These are phyloP conservation scores for Trametopsis cervina DNA, from an alignment of 768 basidiomycete genomes.

Conservation along the genomic window DNA sequence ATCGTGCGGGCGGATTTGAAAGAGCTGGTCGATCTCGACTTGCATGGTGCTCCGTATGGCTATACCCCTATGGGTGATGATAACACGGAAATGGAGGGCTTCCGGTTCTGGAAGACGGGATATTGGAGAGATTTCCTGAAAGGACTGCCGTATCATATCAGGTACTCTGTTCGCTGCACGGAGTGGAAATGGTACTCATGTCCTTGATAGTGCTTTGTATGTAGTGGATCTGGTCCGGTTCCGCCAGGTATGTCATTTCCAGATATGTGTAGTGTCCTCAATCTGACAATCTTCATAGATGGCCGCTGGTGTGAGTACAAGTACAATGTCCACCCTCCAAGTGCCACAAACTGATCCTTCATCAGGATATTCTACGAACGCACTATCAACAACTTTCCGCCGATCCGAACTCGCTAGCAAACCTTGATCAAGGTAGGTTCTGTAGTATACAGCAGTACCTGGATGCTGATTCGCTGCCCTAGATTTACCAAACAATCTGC, in stretches of 20 bases:
- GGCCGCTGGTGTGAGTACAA: slow-evolving; percentile 46
- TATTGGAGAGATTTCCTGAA: slow-evolving; percentile 88
- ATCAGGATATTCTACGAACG: slow-evolving; percentile 78
- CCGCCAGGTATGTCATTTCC: slow-evolving; percentile 58
- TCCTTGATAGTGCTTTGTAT: slow-evolving; percentile 71
- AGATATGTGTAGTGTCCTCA: not conserved
- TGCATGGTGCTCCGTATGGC: slow-evolving; percentile 90
- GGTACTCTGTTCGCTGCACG: slow-evolving; percentile 38
- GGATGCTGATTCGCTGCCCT: too few relatives aligned
- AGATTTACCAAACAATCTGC: slow-evolving; percentile 97
- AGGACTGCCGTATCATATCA: slow-evolving; percentile 91
- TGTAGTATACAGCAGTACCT: too few relatives aligned
- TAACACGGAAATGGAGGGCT: slow-evolving; percentile 92
- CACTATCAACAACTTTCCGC: slow-evolving; percentile 92
- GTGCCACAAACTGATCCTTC: not conserved
- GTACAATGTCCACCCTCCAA: not conserved
- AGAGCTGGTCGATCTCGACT: slow-evolving; percentile 88
- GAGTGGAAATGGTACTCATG: not conserved
- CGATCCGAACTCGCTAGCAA: slow-evolving; percentile 90
- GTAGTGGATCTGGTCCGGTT: slow-evolving; percentile 94
- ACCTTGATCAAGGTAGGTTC: slow-evolving; percentile 79
- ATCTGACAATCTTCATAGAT: slow-evolving; percentile 26
- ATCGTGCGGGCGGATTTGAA: slow-evolving; percentile 96
- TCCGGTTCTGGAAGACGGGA: slow-evolving; percentile 97
- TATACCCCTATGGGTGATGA: slow-evolving; percentile 98